A percentile compares a stretch with the other conserved stretches of the same genome.
Conservation (phyloP, 2,329 filamentous ascomycete genomes). For the Sarocladium kiliense region DNA sequence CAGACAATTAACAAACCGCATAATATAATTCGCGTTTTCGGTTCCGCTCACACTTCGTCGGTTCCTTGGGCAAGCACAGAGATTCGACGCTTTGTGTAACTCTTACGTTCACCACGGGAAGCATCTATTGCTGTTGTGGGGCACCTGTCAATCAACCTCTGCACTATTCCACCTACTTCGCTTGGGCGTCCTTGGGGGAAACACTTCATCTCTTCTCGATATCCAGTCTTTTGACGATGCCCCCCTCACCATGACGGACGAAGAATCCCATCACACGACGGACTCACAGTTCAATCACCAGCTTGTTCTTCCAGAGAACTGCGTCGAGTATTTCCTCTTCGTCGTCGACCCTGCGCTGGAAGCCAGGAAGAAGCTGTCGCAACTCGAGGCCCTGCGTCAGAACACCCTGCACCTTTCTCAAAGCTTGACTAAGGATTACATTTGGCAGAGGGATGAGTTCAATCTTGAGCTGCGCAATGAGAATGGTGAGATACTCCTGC, state of each 20-base stretch:
- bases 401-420: slow-evolving; percentile 58
- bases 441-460: slow-evolving; percentile 89
- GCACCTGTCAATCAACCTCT: background rate
- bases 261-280: background rate
- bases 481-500: slow-evolving; percentile 38
- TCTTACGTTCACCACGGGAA: no score
- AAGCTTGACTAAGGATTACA: slow-evolving; percentile 72
- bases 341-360: slow-evolving; percentile 54
- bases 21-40: background rate
- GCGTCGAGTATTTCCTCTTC: slow-evolving; percentile 79
- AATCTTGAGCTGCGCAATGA: slow-evolving; percentile 59
- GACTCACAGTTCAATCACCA: background rate
- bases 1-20: no score
- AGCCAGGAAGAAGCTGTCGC: slow-evolving; percentile 52
- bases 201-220: no score
- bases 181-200: background rate
- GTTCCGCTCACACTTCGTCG: no score
- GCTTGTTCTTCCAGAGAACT: slow-evolving; percentile 66
- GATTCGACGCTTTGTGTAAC: no score
- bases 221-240: background rate
- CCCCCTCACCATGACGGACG: background rate
- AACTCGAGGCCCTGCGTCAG: slow-evolving; percentile 68
- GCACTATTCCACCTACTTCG: background rate
- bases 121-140: background rate
- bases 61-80: no score